Base-by-base conservation (phyloP, 495 filamentous ascomycete genomes). In the Daldinia childiae region DNA sequence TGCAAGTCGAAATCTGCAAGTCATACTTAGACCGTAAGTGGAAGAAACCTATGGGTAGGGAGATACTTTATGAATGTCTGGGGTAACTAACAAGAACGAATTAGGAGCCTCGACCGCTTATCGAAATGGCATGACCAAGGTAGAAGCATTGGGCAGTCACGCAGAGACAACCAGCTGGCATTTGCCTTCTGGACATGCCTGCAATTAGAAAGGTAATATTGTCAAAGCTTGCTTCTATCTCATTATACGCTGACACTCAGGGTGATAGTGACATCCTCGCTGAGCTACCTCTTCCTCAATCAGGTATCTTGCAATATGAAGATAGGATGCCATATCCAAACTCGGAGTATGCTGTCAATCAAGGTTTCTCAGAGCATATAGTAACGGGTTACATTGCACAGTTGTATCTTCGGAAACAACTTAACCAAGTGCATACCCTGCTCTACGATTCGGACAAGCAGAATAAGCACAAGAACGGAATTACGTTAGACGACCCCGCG, bases 121-220 rank as follows among this genome's bases (percentile, higher is more conserved):
- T 79, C 75, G 29, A 80, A 72, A 59, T 64, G 81, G 58, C 75
- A 82, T 39, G 73, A 79, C 21, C 61, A 69, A 36, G 66, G 61
- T 6, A 61, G 64, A 32, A 76, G 75, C 58, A 69, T 58, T 29
- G 78, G 48, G 50, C 75, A 67, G 62, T 82, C 74, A 71, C 76
- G 45, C 61, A 82, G 55, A 77, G 85, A 88, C 71, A 88, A 88
- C 60, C 83, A 91, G 43, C 83, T 91, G 56, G 83, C 90, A 36
- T 90, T 95, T 69, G 92, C 93, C 6, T 97, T 92, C 72, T 99
- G 95, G 95, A 95, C 94, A 8, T 96, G 92, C 76, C 81, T 97
- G 71, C 95, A 98, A 71, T 84, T 98, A 21, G 95, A 99, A 81
- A 97, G 92, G 92, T 94, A 79, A 65, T 79, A 19, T 27, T 24